phyloP scores from a whole-genome alignment of 179 eudicot species.

The Silene vulgaris region DNA sequence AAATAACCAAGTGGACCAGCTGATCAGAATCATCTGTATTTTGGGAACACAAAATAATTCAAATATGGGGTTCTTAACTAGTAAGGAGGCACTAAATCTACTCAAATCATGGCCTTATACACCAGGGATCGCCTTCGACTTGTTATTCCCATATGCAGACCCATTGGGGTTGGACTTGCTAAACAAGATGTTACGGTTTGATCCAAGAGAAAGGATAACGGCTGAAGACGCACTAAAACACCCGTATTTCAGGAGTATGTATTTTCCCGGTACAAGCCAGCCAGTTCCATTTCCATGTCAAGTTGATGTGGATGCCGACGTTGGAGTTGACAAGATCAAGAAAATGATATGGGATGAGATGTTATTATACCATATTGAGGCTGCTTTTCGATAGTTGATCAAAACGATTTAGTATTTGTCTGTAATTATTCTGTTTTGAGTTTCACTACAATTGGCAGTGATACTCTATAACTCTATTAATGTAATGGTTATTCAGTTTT shows the following conservation, averaged over 20 bases:
- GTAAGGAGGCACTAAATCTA: neutral
- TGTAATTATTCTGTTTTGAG: too few relatives aligned
- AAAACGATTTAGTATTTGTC: too few relatives aligned
- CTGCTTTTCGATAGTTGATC: too few relatives aligned
- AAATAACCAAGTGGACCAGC: conserved; percentile 3
- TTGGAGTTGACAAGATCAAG: conserved; percentile 1
- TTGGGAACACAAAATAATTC: neutral
- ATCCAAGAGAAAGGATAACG: conserved; percentile 22
- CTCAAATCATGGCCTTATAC: conserved; percentile 1
- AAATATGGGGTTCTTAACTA: conserved; percentile 7
- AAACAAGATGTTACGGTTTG: conserved; percentile 15
- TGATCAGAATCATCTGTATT: neutral
- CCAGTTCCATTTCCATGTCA: neutral
- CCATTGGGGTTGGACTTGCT: conserved; percentile 22
- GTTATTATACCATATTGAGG: neutral
- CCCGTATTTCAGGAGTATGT: conserved; percentile 7
- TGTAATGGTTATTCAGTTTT: too few relatives aligned
- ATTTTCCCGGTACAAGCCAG: neutral
- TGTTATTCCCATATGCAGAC: conserved; percentile 10
- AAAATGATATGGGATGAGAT: conserved; percentile 22
- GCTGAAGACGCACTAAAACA: conserved; percentile 19
- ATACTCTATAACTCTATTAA: too few relatives aligned
- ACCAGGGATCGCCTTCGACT: neutral
- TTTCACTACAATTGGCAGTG: too few relatives aligned
- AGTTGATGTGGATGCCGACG: neutral